These are phyloP conservation scores for Parasarocladium wereldwijsianum DNA, from an alignment of 2,329 filamentous ascomycete species.

Conservation along the genomic window DNA sequence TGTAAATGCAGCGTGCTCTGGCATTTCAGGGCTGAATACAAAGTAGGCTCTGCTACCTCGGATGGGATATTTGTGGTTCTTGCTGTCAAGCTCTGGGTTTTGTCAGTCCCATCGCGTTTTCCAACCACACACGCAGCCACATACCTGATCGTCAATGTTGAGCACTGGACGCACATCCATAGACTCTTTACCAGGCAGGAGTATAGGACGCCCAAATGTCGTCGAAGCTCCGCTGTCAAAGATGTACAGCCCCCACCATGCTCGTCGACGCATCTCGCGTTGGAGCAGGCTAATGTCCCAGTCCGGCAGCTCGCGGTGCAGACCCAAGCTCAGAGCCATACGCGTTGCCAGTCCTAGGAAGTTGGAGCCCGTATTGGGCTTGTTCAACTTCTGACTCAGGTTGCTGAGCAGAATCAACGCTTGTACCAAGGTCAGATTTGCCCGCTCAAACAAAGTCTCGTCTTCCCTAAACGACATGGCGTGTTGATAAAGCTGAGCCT, in stretches of 20 bases:
- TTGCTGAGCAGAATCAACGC: slow-evolving; percentile 19
- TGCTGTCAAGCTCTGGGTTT: slow-evolving; percentile 11
- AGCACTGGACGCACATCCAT: slow-evolving; percentile 16
- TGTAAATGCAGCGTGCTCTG: slow-evolving; percentile 17
- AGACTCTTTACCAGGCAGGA: slow-evolving; percentile 13
- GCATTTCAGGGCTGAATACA: slow-evolving; percentile 14
- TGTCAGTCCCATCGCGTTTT: slow-evolving; percentile 2
- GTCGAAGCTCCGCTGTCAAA: slow-evolving; percentile 30
- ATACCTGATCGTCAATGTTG: slow-evolving; percentile 14
- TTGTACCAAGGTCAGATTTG: slow-evolving; percentile 17
- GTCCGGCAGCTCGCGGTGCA: slow-evolving; percentile 26
- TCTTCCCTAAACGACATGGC: slow-evolving; percentile 14
- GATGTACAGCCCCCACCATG: slow-evolving; percentile 28
- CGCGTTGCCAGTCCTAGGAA: slow-evolving; percentile 29
- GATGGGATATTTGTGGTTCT: slow-evolving; percentile 10
- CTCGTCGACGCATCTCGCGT: slow-evolving; percentile 22
- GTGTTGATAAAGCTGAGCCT: slow-evolving; percentile 15
- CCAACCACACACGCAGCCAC: not conserved
- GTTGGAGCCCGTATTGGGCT: slow-evolving; percentile 32
- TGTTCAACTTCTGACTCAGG: slow-evolving; percentile 30
- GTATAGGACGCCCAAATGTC: slow-evolving; percentile 22
- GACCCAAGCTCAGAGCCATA: slow-evolving; percentile 30
- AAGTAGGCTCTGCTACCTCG: slow-evolving; percentile 11
- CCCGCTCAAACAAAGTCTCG: slow-evolving; percentile 16
- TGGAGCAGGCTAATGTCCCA: slow-evolving; percentile 18